Evolutionary conservation across 139 green algal genomes (phyloP).

Genomic region (Tetradesmus obliquus): DNA sequence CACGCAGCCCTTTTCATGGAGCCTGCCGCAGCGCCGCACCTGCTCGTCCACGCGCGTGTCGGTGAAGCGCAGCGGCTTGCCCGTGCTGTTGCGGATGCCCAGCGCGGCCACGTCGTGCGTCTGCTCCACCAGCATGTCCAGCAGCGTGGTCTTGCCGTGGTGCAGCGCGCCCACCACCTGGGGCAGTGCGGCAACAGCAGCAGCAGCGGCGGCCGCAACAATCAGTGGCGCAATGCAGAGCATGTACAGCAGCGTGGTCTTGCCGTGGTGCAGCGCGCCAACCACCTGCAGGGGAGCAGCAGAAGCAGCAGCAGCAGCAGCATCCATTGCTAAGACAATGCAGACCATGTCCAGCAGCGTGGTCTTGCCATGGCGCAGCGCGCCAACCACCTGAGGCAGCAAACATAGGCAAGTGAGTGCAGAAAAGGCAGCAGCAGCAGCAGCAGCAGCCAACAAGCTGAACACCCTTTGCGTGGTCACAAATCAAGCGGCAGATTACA

Average conservation of each 20-base stretch:
- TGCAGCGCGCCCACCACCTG: slow-evolving; percentile 94
- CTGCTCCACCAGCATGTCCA: slow-evolving; percentile 99
- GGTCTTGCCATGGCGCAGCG: slow-evolving; percentile 99
- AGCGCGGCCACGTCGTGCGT: slow-evolving; percentile 32
- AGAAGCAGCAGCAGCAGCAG: no score
- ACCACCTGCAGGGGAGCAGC: slow-evolving; percentile 61
- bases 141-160: slow-evolving; percentile 97
- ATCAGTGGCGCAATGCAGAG: slow-evolving; percentile 46
- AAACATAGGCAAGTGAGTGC: no score
- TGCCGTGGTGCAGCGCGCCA: slow-evolving; percentile 98
- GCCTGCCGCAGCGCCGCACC: slow-evolving; percentile 19
- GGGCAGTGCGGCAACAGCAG: slow-evolving; percentile 36
- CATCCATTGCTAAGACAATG: no score
- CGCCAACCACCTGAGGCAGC: slow-evolving; percentile 77
- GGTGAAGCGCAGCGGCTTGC: slow-evolving; percentile 90
- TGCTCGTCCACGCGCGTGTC: slow-evolving; percentile 98
- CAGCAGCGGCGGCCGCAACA: background rate
- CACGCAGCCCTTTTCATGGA: no score
- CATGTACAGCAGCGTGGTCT: slow-evolving; percentile 98
- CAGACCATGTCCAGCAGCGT: slow-evolving; percentile 95
- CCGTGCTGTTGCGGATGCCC: slow-evolving; percentile 29
- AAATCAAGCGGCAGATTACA: no score
- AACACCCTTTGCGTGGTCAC: no score
- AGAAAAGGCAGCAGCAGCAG: no score
- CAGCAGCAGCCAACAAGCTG: no score